These are phyloP conservation scores for Calonectria pteridis DNA, from an alignment of 2,329 filamentous ascomycete species.

Conservation along the genomic window DNA sequence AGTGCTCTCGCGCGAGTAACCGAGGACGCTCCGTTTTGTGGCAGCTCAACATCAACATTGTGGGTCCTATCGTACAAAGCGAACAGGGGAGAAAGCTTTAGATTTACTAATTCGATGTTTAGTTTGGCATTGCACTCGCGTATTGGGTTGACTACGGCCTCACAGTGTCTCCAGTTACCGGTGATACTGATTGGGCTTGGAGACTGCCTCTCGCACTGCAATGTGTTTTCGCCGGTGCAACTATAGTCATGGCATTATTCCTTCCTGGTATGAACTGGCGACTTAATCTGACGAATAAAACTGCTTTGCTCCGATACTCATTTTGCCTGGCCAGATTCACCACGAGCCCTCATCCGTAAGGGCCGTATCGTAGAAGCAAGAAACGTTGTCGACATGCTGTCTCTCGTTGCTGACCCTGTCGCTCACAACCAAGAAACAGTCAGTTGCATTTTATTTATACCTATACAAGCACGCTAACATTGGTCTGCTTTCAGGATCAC, in stretches of 20 bases:
- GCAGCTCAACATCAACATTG: background rate
- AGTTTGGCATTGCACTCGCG: background rate
- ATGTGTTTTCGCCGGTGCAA: background rate
- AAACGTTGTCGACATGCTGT: background rate
- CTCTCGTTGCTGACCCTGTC: background rate
- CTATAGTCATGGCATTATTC: background rate
- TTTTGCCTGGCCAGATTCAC: background rate
- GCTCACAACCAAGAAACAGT: background rate
- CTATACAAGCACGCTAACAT: background rate
- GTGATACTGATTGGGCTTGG: background rate
- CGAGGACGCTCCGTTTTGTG: background rate
- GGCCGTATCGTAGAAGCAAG: background rate
- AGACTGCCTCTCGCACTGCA: background rate
- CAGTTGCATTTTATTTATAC: background rate
- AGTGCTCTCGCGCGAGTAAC: background rate
- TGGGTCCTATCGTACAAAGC: too few species aligned
- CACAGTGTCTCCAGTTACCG: background rate
- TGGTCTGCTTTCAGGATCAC: background rate
- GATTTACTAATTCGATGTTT: background rate
- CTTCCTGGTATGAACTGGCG: background rate
- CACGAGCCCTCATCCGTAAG: background rate
- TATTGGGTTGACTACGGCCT: conserved; percentile 1
- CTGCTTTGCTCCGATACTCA: background rate
- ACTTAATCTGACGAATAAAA: background rate
- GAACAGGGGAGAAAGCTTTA: fast-evolving